Base-by-base conservation (phyloP, 306 rosid species). In the Glycine soja region DNA sequence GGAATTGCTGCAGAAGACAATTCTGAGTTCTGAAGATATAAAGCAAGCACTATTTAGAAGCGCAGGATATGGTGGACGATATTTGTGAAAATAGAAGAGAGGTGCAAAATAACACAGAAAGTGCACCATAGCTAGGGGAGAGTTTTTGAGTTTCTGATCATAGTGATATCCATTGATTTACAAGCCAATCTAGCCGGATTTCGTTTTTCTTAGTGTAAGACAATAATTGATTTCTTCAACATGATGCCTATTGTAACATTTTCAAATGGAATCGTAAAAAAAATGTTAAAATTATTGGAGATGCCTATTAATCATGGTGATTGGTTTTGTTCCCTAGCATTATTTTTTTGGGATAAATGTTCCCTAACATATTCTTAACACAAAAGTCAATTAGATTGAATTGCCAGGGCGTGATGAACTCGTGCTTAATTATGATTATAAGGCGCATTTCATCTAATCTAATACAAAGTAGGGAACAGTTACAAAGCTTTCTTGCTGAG, bases 11-110 rank as follows among this genome's bases (percentile, higher is more conserved):
- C 90, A 87, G 84, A 81, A 85, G 64, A 50, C 80, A 73, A 52
- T 5, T 46, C 46, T 68, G 66, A 81, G 80, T 65, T 62, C 90
- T 18, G 97, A 90, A 73, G 98, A 93, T 30, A 72, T 93, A 80
- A 93, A 91, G 84, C 93, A 93, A 77, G 90, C 88, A 15, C 80
- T 93, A 45, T 90, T 91, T 64, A 89, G 88, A 82, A 90, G 87
- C 48, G 89, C 97, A 78, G 98, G 98, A 24, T 93, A 93, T 88
- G 98, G 92, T 70, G 98, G 98, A 79, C 85, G 87, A 76, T 91
- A 94, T 63, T 81, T 84, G 83, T 93, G 72, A 85, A 51, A 81
- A 57, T 11, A 80, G n/a, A 7, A 14, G 16, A 40, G 43, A 68
- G 61, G 48, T 19, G 38, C 34, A 45, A 13, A 46, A 58, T 24